Base-by-base conservation (phyloP, 768 basidiomycete species). In the Lactarius quietus region DNA sequence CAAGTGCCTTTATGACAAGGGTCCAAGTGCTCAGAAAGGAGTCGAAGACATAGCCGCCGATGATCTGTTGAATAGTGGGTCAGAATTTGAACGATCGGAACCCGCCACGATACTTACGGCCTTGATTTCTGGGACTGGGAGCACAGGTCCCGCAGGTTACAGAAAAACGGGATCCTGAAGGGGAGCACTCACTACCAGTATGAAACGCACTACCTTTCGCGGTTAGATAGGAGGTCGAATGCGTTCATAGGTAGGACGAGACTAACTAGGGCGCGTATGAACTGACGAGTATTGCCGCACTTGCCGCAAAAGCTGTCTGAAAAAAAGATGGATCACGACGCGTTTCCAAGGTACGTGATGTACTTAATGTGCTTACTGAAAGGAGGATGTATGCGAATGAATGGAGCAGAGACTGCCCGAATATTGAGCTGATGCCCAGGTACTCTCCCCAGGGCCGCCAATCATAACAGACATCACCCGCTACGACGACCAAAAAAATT, bases 21-120 rank as follows among this genome's bases (percentile, higher is more conserved):
- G 90, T 93, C 88, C 92, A 92, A 1, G 86, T 84, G 10, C 89
- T 85, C n/a, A 96, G 81, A 74, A 93, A 94, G 1, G 88, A 84
- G 70, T 93, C 90, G 51, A 96, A 86, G 8, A 94, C 92, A 72
- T 92, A 94, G 45, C 93, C 92, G 29, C 86, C 86, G 20, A 93
- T 79, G 67, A 92, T 90, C 89, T 90, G 67, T 3, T 31, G 33
- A 17, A 39, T 20, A 15, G n/a, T 20, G 36, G 15, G 28, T 36
- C 6, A 57, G 4, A 26, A 6, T 5, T 31, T 26, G 26, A 26
- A 39, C 57, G 51, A n/a, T 26, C 5, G 1, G 53, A 12, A 23
- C 9, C 26, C 48, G 18, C 17, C 2, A 5, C 2, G 12, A 35
- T 3, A 74, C 84, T 64, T 71, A 89, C 88, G 57, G 89, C 88